Evolutionary conservation across 2,329 filamentous ascomycete genomes (phyloP), one percentile per base, ranked within the genome.

Genomic region (Xylariaceae sp.): DNA sequence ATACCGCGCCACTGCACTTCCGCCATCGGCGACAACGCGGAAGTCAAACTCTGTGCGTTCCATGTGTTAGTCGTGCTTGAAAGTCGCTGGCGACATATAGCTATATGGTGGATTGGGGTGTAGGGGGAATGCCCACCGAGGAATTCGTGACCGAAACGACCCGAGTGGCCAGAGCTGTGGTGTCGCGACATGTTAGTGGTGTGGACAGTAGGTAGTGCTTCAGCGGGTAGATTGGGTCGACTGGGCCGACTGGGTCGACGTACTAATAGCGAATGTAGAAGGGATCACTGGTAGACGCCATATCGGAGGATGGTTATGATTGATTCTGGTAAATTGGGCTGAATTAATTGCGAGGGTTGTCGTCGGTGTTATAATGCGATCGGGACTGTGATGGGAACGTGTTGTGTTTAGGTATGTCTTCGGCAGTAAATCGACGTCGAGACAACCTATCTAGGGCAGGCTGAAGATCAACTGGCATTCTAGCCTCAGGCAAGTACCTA

Each of bases 211-310:
- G 32, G 42, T 47, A 19, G 19, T 19, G 19, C 19, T 19, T 19
- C 19, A 19, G 19, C 19, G 19, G 19, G 19, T 19, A 19, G 19
- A 19, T 19, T 19, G 19, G 19, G 19, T 19, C 19, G 19, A 19
- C 19, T 19, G 40, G 19, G 44, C 27, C 32, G 50, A 39, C n/a
- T 26, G 26, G 27, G 34, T 26, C 29, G 44, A 19, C 88, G 72
- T 83, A 96, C 92, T 99, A 99, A 80, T 99, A 99, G 67, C 94
- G 86, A 63, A 99, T 76, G 69, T 99, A 99, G 71, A 99, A 97
- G 6, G 88, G 86, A 66, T 96, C 91, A 72, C 81, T 87, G 65
- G 79, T 74, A 55, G 80, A 77, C 64, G 87, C 53, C 64, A 67
- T 67, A 29, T 42, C 47, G 37, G 34, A 42, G 41, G 9, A 27